Evolutionary conservation across 345 rosid genomes (phyloP), one percentile per base, ranked within the genome.

Genomic region (Bretschneidera sinensis): DNA sequence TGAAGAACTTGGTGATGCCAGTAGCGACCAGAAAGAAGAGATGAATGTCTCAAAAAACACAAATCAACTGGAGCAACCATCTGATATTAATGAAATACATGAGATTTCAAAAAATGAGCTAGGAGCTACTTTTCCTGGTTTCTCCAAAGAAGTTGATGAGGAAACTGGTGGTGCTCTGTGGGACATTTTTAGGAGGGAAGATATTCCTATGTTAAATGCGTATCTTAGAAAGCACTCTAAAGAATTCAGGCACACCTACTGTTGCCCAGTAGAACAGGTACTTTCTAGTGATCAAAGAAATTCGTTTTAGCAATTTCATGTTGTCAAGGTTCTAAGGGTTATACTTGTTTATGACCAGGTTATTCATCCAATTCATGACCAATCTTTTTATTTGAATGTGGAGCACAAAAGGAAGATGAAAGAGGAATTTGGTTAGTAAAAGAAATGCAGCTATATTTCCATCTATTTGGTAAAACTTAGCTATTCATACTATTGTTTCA

Each of bases 161-260:
- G 68, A 64, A 54, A 61, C 56, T 1, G 83, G 76, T 0, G 85
- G 85, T 33, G 98, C 98, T 9, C 61, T 92, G n/a, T 92, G 98
- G 97, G 98, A 92, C 63, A 92, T 92, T 66, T 92, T 89, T 66
- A 81, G 90, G 65, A 89, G 96, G 70, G 86, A 85, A 66, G 98
- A 92, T 64, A 87, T 89, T 39, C 85, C 96, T 20, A 81, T 77
- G 81, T 59, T 92, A 48, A 90, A 84, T 63, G 83, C 71, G 23
- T 92, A 85, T 81, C 77, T 89, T 19, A 79, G 74, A 55, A 83
- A 77, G 76, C 87, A 89, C 75, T 69, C n/a, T 20, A 74, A 10
- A 24, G 90, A 92, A 62, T 89, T 92, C 70, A 80, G 98, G 61
- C 97, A 92, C 67, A 74, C 80, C 0, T 89, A 24, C 61, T 81